Base-by-base conservation (phyloP, 331 rosid genomes). In the Spiraea crenata region DNA sequence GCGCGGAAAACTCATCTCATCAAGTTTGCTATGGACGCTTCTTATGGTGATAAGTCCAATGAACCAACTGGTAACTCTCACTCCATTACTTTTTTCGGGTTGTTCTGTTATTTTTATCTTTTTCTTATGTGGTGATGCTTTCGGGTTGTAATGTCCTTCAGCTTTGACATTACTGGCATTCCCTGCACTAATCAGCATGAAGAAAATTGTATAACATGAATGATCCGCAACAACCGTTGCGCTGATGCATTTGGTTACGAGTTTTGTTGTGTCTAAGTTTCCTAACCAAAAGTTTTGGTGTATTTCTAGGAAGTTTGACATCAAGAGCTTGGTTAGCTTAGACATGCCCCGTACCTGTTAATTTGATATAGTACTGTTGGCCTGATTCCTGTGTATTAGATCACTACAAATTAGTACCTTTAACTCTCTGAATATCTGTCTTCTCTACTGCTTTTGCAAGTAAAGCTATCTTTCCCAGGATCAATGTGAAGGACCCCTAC, bases 381-480 rank as follows among this genome's bases (percentile, higher is more conserved):
- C 31, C 7, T 14, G 46, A 13, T 70, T 63, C 40, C 45, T 48
- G 17, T 46, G 3, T 50, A 2, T n/a, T n/a, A n/a, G n/a, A n/a
- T 6, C 47, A 14, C 47, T 58, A 37, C 20, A 5, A 50, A 17
- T 61, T 37, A 31, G 49, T 52, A 44, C 34, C 35, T 41, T 73
- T 64, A 57, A 35, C 15, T 63, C 45, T 48, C 68, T 58, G 57
- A 72, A 67, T 4, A 31, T 76, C 62, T 38, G 31, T 45, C 55
- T 74, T 65, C 70, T 62, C 11, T 10, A 77, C 65, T 70, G 54
- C 76, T 69, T 62, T 71, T 77, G 82, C 88, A 82, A 77, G 82
- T 81, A 75, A 90, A 93, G 97, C 85, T 57, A 81, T 86, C 70
- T 93, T 93, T 64, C 99, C 96, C 52, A 90, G 99, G 88, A 93